Base-by-base conservation (phyloP, 768 basidiomycete species). In the Leccinellum rugosiceps region DNA sequence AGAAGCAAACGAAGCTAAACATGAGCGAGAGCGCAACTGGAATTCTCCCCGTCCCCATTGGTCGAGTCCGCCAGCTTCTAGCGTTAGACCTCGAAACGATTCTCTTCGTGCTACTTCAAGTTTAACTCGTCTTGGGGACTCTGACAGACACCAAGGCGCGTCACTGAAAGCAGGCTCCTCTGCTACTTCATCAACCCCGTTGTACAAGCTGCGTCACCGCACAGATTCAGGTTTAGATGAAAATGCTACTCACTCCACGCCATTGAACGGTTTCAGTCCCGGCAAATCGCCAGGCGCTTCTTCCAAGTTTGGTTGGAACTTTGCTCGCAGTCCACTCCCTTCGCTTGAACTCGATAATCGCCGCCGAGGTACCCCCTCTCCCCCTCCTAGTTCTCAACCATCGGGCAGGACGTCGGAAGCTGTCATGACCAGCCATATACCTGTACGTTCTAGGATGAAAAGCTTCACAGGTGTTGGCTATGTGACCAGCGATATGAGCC, bases 11-110 rank as follows among this genome's bases (percentile, higher is more conserved):
- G 80, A 77, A 61, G 56, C 72, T 4, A 57, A 63, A n/a, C 79
- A 82, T 38, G 78, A 80, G 61, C 78, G 85, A 49, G 86, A 88
- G 69, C 76, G 83, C 49, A 88, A 88, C 63, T 88, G 86, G 87
- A 84, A 86, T 67, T 80, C 85, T 8, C 83, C 82, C n/a, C 80
- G 77, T 35, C 85, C 83, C 7, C 78, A 75, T 51, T 86, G 85
- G 85, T 66, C 72, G 19, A 63, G 68, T 7, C 60, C 70, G 13
- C 48, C 65, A 13, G 1, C 55, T 34, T 54, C 63, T 50, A 56
- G 50, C 28, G 47, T 43, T 19, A 58, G 46, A 38, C 15, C 6
- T 48, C 56, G 56, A 28, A 58, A 34, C 32, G 53, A 53, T 32
- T 41, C 65, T 7, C 56, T 68, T 38, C 69, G 62, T 50, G 44